phyloP scores from a whole-genome alignment of 768 basidiomycete genomes.

The Baorangia bicolor region DNA sequence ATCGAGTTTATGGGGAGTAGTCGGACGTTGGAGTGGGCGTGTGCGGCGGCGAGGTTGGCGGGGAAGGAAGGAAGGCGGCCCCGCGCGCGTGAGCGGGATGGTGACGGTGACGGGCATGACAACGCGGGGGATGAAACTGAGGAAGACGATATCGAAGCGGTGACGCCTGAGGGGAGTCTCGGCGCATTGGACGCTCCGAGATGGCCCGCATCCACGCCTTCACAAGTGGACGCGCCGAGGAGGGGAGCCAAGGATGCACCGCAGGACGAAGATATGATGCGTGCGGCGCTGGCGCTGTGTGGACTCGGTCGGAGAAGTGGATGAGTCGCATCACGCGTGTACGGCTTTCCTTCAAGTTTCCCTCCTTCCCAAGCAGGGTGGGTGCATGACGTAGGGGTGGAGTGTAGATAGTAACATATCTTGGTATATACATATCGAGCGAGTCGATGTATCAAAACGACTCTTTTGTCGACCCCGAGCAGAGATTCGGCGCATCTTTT shows the following conservation, averaged over 20 bases:
- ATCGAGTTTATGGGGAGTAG: slow-evolving; percentile 29
- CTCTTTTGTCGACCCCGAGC: background rate
- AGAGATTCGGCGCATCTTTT: background rate
- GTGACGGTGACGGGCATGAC: background rate
- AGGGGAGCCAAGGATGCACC: slow-evolving; percentile 12
- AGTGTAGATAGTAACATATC: slow-evolving; percentile 8
- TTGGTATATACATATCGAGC: slow-evolving; percentile 15
- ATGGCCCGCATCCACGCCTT: background rate
- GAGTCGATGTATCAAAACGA: background rate
- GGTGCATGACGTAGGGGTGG: background rate
- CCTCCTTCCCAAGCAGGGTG: background rate
- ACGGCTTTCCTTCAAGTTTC: no score
- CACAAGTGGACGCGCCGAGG: background rate
- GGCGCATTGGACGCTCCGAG: slow-evolving; percentile 35
- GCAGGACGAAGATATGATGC: slow-evolving; percentile 68
- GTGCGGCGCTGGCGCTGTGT: slow-evolving; percentile 65
- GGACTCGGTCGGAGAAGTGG: slow-evolving; percentile 41
- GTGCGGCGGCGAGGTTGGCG: slow-evolving; percentile 46
- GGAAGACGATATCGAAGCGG: slow-evolving; percentile 60
- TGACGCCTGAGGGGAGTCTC: slow-evolving; percentile 61
- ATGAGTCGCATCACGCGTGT: slow-evolving; percentile 7
- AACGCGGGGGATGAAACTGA: slow-evolving; percentile 50
- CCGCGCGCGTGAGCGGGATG: background rate
- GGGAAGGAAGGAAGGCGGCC: slow-evolving; percentile 40
- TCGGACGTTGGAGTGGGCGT: slow-evolving; percentile 34